A percentile compares a stretch with the other conserved stretches of the same genome.
phyloP scores from a whole-genome alignment of 2,329 filamentous ascomycete genomes.

The Daldinia eschscholtzii region DNA sequence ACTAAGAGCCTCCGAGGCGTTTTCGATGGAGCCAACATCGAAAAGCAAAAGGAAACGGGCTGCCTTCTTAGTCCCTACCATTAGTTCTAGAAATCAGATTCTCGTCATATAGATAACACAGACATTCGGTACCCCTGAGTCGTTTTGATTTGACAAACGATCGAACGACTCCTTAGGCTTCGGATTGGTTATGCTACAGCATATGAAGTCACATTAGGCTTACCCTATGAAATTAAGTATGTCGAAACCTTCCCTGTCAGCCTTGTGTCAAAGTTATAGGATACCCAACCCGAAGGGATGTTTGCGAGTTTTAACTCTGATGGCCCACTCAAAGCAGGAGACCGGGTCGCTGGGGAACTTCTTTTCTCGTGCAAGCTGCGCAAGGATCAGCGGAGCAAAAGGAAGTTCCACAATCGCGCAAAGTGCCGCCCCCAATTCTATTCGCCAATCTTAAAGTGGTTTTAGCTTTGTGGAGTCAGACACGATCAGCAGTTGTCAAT shows the following conservation, averaged over 20 bases:
- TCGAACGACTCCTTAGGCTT: constrained; percentile 9
- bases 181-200: constrained; percentile 24
- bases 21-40: constrained; percentile 30
- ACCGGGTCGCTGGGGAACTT: constrained; percentile 16
- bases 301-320: constrained; percentile 16
- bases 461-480: constrained; percentile 20
- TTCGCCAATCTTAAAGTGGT: constrained; percentile 22
- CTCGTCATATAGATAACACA: constrained; percentile 22
- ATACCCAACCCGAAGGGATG: constrained; percentile 26
- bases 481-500: constrained; percentile 26
- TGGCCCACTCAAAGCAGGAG: constrained; percentile 13
- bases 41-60: constrained; percentile 14
- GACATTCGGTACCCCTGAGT: constrained; percentile 13
- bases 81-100: constrained; percentile 11
- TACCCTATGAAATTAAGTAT: constrained; percentile 28
- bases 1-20: constrained; percentile 25
- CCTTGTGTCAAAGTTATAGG: constrained; percentile 31
- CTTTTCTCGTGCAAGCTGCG: constrained; percentile 25
- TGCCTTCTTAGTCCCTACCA: constrained; percentile 23
- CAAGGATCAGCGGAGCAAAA: constrained; percentile 31
- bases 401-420: constrained; percentile 33
- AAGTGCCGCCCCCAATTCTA: constrained; percentile 27
- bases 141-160: constrained; percentile 17
- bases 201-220: constrained; percentile 37
- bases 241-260: constrained; percentile 27